Conservation (phyloP, 2,329 filamentous ascomycete species). For the Claviceps arundinis region DNA sequence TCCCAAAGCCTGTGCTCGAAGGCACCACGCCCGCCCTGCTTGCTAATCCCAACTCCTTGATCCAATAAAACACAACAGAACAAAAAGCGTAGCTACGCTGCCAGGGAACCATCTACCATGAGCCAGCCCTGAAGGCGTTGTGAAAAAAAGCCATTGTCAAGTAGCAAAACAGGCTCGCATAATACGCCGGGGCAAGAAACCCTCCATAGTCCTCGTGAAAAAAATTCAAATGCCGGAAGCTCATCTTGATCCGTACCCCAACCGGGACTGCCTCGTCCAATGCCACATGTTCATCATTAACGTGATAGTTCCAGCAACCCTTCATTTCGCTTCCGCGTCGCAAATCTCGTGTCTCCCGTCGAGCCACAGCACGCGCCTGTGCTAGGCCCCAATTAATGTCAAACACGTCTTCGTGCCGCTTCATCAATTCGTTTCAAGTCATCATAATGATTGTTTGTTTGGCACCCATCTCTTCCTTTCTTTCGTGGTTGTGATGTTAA, state of each 20-base stretch:
- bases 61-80: slow-evolving; percentile 1
- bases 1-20: neutral
- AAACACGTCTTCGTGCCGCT: neutral
- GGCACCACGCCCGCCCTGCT: neutral
- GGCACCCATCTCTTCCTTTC: neutral
- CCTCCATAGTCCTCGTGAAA: neutral
- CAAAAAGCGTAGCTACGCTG: neutral
- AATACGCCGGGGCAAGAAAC: neutral
- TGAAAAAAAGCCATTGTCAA: neutral
- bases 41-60: slow-evolving; percentile 4
- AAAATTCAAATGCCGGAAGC: neutral
- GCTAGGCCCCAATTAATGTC: neutral
- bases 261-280: neutral
- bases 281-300: slow-evolving; percentile 12
- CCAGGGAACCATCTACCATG: neutral
- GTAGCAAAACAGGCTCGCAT: neutral
- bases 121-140: neutral
- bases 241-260: neutral
- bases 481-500: neutral
- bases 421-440: slow-evolving; percentile 10
- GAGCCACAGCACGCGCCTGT: neutral
- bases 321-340: slow-evolving; percentile 3
- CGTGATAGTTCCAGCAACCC: slow-evolving; percentile 15
- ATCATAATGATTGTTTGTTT: slow-evolving; percentile 8
- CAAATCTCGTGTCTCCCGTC: neutral